A percentile compares a stretch with the other conserved stretches of the same genome.
Conservation (phyloP, 176 grass and related monocot genomes). For the Lolium rigidum region DNA sequence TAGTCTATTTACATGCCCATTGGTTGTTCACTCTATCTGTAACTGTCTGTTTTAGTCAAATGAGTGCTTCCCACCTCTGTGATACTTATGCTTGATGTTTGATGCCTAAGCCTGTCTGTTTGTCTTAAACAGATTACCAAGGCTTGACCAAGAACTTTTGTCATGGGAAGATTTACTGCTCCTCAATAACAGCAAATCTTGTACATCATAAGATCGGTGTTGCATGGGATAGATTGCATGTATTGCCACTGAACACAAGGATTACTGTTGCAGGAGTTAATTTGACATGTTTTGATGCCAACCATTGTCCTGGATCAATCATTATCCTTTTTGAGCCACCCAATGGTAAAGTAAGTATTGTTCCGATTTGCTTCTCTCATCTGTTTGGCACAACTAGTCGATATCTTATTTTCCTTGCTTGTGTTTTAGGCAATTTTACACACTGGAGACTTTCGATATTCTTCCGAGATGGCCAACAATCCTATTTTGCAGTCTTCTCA, state of each 20-base stretch:
- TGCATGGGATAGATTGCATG: constrained; percentile 75
- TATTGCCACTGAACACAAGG: constrained; percentile 86
- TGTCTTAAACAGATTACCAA: constrained; percentile 78
- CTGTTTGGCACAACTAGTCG: constrained; percentile 10
- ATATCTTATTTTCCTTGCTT: constrained; percentile 42
- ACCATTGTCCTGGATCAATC: constrained; percentile 92
- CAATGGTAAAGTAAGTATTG: constrained; percentile 80
- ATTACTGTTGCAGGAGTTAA: constrained; percentile 66
- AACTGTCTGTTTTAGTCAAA: constrained; percentile 12
- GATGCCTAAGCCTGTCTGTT: constrained; percentile 13
- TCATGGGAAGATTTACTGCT: constrained; percentile 94
- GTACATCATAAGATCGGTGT: constrained; percentile 93
- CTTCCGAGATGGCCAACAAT: constrained; percentile 78
- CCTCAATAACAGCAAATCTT: constrained; percentile 86
- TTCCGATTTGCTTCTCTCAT: constrained; percentile 1
- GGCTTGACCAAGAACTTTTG: constrained; percentile 93
- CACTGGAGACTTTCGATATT: constrained; percentile 93
- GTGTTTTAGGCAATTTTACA: constrained; percentile 82
- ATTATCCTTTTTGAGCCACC: constrained; percentile 96
- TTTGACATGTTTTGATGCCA: constrained; percentile 94
- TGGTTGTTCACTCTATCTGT: constrained; percentile 4
- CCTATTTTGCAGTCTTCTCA: constrained; percentile 57
- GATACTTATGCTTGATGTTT: constrained; percentile 9
- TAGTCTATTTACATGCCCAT: neutral
- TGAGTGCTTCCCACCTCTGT: neutral